These are phyloP conservation scores for Plasmodium malariae DNA, from an alignment of 169 alveolate species.

Conservation along the genomic window DNA sequence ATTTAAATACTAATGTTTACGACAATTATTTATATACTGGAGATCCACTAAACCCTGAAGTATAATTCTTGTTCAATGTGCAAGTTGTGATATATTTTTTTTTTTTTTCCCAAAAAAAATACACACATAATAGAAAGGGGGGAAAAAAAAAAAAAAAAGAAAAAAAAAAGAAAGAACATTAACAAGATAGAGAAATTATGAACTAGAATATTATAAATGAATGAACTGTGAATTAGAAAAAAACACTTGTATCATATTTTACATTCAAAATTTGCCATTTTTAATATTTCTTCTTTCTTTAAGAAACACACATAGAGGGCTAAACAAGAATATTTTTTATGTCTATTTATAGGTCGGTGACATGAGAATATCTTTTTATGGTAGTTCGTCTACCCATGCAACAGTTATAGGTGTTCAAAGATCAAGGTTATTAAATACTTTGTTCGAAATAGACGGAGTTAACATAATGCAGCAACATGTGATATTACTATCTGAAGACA, in stretches of 20 bases:
- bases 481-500: slow-evolving; percentile 54
- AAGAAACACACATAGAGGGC: background rate
- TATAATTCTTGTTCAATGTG: slow-evolving; percentile 22
- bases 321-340: background rate
- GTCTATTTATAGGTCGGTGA: slow-evolving; percentile 50
- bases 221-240: no score
- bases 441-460: slow-evolving; percentile 70
- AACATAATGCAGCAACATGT: slow-evolving; percentile 34
- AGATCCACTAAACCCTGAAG: slow-evolving; percentile 86
- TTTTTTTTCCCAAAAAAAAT: background rate
- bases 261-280: background rate
- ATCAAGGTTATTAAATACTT: slow-evolving; percentile 46
- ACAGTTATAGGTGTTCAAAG: slow-evolving; percentile 64
- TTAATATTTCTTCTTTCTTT: background rate
- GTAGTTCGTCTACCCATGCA: slow-evolving; percentile 73
- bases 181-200: background rate
- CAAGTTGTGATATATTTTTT: no score
- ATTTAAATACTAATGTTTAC: slow-evolving; percentile 83
- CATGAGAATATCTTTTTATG: slow-evolving; percentile 68
- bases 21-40: slow-evolving; percentile 86
- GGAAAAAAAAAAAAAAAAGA: background rate
- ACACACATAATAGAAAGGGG: background rate
- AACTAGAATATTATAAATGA: background rate
- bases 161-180: background rate
- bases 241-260: no score